These are phyloP conservation scores for Logfia minima DNA, from an alignment of 129 eudicot species.

Conservation along the genomic window DNA sequence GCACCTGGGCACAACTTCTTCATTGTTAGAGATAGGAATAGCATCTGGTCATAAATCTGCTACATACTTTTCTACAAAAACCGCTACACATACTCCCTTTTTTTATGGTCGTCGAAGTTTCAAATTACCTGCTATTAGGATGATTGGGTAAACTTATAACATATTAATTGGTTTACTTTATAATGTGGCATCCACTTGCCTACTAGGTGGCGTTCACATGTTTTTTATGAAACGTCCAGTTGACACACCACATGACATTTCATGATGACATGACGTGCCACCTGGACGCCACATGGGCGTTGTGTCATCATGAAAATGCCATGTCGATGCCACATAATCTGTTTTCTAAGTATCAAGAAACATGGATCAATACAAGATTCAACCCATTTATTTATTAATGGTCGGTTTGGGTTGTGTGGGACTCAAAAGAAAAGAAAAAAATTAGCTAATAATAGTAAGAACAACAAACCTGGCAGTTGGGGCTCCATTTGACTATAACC, in stretches of 20 bases:
- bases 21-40: neutral
- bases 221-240: neutral
- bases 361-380: too few relatives aligned
- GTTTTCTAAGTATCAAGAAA: neutral
- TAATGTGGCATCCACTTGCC: neutral
- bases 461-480: conserved; percentile 69
- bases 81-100: neutral
- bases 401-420: neutral
- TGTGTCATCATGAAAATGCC: neutral
- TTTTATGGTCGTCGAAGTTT: neutral
- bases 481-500: conserved; percentile 29
- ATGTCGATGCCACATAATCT: neutral
- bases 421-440: neutral
- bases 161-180: neutral
- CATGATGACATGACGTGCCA: neutral
- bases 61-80: too few relatives aligned
- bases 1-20: neutral
- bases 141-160: neutral
- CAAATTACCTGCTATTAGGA: neutral
- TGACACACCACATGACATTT: neutral
- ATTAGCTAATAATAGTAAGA: neutral
- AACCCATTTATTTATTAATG: neutral
- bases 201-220: neutral
- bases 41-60: neutral
- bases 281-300: neutral